Percentiles rank a stretch among this genome's conserved stretches.
These are phyloP conservation scores for Pythium graminicola DNA, from an alignment of 352 stramenopile species.

Conservation along the genomic window DNA sequence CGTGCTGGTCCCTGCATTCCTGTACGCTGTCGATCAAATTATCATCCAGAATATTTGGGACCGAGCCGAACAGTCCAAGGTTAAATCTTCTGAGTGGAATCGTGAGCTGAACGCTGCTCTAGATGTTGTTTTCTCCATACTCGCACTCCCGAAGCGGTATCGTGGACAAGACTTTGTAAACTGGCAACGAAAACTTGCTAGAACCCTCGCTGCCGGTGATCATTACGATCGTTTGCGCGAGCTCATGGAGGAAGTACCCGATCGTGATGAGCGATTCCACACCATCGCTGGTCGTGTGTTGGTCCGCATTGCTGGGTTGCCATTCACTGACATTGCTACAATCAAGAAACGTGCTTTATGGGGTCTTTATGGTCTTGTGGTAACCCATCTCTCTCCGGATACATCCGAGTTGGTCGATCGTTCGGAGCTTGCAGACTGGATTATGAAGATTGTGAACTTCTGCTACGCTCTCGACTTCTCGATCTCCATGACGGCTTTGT, in stretches of 20 bases:
- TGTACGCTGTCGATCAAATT: constrained; percentile 77
- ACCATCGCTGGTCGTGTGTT: constrained; percentile 66
- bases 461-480: constrained; percentile 69
- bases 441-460: constrained; percentile 74
- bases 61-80: constrained; percentile 54
- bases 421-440: constrained; percentile 60
- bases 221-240: constrained; percentile 31
- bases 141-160: constrained; percentile 67
- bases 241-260: constrained; percentile 64
- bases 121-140: constrained; percentile 69
- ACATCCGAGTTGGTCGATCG: constrained; percentile 31
- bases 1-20: constrained; percentile 69
- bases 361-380: constrained; percentile 69
- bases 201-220: constrained; percentile 14
- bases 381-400: constrained; percentile 49
- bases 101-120: constrained; percentile 71
- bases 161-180: constrained; percentile 71
- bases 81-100: constrained; percentile 73
- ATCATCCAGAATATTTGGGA: constrained; percentile 80
- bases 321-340: constrained; percentile 63
- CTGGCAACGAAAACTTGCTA: constrained; percentile 62
- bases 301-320: constrained; percentile 64
- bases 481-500: constrained; percentile 70
- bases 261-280: constrained; percentile 62
- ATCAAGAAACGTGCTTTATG: constrained; percentile 81